Evolutionary conservation across 176 grass and related monocot species (phyloP).

Genomic region (Chrysopogon serrulatus): DNA sequence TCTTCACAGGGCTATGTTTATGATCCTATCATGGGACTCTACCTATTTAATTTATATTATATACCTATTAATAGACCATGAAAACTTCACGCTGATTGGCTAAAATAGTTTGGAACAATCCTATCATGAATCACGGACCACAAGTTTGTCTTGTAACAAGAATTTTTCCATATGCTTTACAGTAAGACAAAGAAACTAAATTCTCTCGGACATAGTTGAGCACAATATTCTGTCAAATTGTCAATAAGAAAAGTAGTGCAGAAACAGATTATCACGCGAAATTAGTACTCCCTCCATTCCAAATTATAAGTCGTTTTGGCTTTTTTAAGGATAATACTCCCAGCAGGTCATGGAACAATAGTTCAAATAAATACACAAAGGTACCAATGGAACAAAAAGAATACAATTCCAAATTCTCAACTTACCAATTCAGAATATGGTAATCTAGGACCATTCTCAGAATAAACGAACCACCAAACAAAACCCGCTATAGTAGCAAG

Average conservation of each 20-base stretch:
- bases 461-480: conserved; percentile 99
- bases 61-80: background rate
- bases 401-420: background rate
- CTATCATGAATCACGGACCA: background rate
- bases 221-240: background rate
- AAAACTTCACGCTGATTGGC: background rate
- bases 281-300: background rate
- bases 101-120: background rate
- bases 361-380: conserved; percentile 17
- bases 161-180: background rate
- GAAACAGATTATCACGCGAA: background rate
- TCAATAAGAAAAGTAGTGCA: background rate
- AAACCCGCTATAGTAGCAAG: conserved; percentile 96
- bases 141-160: background rate
- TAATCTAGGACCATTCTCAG: conserved; percentile 82
- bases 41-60: too few relatives aligned
- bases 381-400: background rate
- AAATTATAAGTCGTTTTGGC: too few relatives aligned
- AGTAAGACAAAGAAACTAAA: background rate
- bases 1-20: background rate
- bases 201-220: background rate
- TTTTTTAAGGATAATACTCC: background rate
- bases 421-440: conserved; percentile 95
- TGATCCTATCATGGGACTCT: background rate
- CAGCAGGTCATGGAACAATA: background rate